phyloP scores from a whole-genome alignment of 305 asterid genomes.

The Fraxinus dipetala region DNA sequence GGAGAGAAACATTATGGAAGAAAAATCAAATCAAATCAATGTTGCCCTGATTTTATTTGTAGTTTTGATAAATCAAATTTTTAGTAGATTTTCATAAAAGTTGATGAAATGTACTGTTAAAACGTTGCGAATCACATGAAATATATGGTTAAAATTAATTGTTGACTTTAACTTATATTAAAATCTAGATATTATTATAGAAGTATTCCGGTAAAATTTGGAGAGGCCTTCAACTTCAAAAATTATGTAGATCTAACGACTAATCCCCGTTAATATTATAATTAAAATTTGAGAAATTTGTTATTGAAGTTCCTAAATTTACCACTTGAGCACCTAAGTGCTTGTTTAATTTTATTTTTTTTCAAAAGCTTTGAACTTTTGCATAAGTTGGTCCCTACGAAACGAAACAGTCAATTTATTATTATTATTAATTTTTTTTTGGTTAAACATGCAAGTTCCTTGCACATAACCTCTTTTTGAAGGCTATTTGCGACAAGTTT shows the following conservation, averaged over 20 bases:
- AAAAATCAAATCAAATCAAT: background rate
- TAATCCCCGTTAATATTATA: too few relatives aligned
- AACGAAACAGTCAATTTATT: background rate
- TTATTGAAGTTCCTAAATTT: background rate
- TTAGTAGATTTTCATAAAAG: too few relatives aligned
- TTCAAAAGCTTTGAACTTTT: background rate
- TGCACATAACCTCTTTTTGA: background rate
- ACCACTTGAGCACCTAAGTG: background rate
- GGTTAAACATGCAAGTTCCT: background rate
- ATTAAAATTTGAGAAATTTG: too few relatives aligned
- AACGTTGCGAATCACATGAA: too few relatives aligned
- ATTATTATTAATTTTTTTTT: too few relatives aligned
- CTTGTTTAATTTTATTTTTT: background rate
- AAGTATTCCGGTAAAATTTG: too few relatives aligned
- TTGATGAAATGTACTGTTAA: background rate
- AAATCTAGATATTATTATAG: too few relatives aligned
- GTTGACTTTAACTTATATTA: too few relatives aligned
- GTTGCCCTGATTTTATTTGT: background rate
- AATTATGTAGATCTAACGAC: too few relatives aligned
- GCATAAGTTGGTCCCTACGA: background rate
- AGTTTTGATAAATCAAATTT: background rate
- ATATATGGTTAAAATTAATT: too few relatives aligned
- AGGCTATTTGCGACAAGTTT: background rate
- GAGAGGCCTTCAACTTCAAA: too few relatives aligned
- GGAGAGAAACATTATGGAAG: background rate